Base-by-base conservation (phyloP, 768 basidiomycete genomes). In the Crepidotus variabilis region DNA sequence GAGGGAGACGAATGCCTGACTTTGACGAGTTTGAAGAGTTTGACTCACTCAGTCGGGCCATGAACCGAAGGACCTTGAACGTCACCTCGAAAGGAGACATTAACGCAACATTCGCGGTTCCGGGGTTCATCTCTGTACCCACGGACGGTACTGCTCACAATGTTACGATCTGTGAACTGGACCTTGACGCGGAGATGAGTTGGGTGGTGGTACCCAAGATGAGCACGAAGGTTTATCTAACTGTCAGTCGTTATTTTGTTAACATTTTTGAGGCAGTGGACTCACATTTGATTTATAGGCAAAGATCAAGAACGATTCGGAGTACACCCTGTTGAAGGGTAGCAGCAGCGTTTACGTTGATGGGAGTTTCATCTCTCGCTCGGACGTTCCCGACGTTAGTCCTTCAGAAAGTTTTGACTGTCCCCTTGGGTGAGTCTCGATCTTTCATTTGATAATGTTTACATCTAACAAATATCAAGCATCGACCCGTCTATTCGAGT, bases 361-460 rank as follows among this genome's bases (percentile, higher is more conserved):
- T 63, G 80, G 80, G 32, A 78, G 77, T 55, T 84, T 82, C 63
- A 80, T 85, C 13, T 72, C 83, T 8, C 75, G 72, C 56, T 77
- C 79, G 0, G 54, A 68, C 4, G 67, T 85, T 5, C 72, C 73
- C 1, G 58, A 69, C 11, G 74, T 79, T 9, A 75, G 73, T 46
- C 75, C 76, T 6, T 67, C 74, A 36, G 78, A 79, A 57, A 74
- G 62, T 28, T 79, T 79, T 54, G 73, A 76, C 47, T 78, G 75
- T 64, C 69, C 76, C 6, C 71, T 79, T 18, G 78, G 78, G 78
- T 78, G 61, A 14, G 72, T 63, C n/a, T 33, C 52, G 22, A 33
- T 52, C 14, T 53, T 14, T 18, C n/a, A 52, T 28, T 18, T 7
- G 11, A 45, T 18, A 6, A 9, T 21, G 9, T 22, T 24, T 7